Conservation (phyloP, 2,329 filamentous ascomycete genomes). For the Diaporthe batatas region DNA sequence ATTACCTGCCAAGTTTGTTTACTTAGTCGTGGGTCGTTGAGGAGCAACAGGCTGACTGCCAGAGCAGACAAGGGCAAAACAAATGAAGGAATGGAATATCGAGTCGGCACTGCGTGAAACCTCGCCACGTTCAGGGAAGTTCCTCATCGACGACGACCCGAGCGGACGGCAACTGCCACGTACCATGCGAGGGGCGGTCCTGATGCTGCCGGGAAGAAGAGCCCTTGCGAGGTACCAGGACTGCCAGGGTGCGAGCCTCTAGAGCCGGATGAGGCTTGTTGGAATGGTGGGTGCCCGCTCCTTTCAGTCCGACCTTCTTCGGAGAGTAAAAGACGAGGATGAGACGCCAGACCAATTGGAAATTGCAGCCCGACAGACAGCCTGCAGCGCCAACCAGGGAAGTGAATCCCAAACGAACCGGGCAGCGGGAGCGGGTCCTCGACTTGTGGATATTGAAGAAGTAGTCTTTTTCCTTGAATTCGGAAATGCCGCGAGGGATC, state of each 20-base stretch:
- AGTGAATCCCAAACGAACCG: background rate
- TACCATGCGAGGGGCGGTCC: background rate
- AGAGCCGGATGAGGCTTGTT: slow-evolving; percentile 1
- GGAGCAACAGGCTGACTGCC: background rate
- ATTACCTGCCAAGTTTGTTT: background rate
- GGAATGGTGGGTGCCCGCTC: background rate
- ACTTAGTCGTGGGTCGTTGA: background rate
- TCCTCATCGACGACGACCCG: background rate
- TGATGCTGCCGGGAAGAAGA: background rate
- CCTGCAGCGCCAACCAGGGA: background rate
- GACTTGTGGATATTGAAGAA: background rate
- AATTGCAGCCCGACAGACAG: background rate
- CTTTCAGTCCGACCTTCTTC: slow-evolving; percentile 10
- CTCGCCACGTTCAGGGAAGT: background rate
- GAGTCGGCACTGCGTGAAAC: background rate
- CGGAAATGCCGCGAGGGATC: background rate
- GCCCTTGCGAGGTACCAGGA: slow-evolving; percentile 12
- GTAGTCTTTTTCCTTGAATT: background rate
- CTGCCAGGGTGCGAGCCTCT: background rate
- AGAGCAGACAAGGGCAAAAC: background rate
- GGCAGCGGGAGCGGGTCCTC: background rate
- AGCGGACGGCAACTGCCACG: slow-evolving; percentile 10
- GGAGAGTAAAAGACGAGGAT: slow-evolving; percentile 6
- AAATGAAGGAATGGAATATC: background rate
- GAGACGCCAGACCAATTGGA: background rate